These are phyloP conservation scores for Populus tomentosa DNA, from an alignment of 441 rosid genomes.

Conservation along the genomic window DNA sequence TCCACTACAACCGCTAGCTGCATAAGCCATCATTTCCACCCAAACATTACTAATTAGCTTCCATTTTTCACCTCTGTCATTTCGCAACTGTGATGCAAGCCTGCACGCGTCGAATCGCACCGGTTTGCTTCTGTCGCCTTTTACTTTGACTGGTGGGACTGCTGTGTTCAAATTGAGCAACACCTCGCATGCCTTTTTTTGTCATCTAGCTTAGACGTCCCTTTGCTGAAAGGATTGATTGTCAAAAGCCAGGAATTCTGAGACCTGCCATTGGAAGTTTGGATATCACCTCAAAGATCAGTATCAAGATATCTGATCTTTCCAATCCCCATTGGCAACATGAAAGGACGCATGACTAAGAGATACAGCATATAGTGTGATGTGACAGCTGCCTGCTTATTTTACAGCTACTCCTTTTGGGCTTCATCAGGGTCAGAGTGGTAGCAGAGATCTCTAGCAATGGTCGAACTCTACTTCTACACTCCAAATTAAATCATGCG, in stretches of 20 bases:
- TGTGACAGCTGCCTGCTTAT: slow-evolving; percentile 16
- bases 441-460: slow-evolving; percentile 36
- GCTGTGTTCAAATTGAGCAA: slow-evolving; percentile 21
- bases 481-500: slow-evolving; percentile 13
- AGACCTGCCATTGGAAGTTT: not conserved
- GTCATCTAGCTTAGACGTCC: not conserved
- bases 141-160: slow-evolving; percentile 13
- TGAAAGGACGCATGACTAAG: slow-evolving; percentile 26
- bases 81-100: slow-evolving; percentile 11
- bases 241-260: not conserved
- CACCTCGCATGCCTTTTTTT: slow-evolving; percentile 9
- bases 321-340: slow-evolving; percentile 35
- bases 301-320: slow-evolving; percentile 31
- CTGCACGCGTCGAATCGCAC: slow-evolving; percentile 31
- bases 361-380: slow-evolving; percentile 33
- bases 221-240: not conserved
- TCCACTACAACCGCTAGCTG: slow-evolving; percentile 27
- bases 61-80: slow-evolving; percentile 12
- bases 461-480: slow-evolving; percentile 26
- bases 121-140: slow-evolving; percentile 35
- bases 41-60: slow-evolving; percentile 24
- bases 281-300: too few relatives aligned
- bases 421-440: not conserved
- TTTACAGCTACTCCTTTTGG: not conserved
- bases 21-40: slow-evolving; percentile 30